phyloP scores from a whole-genome alignment of 2,329 filamentous ascomycete genomes.

The Drechslerella stenobrocha region DNA sequence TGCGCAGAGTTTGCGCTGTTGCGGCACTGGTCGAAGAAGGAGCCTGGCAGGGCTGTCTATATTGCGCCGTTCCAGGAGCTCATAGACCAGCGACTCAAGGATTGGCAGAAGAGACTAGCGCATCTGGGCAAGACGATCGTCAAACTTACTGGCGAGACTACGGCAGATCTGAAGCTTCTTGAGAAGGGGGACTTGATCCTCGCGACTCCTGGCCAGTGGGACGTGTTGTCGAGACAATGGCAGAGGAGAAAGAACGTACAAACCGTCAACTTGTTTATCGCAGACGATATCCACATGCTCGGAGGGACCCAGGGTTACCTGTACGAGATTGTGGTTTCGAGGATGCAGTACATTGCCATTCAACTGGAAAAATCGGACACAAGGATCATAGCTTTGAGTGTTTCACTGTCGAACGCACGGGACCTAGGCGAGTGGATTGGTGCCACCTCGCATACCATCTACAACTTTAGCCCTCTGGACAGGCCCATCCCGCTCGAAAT shows the following conservation, averaged over 20 bases:
- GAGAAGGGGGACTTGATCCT: slow-evolving; percentile 86
- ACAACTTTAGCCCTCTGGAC: slow-evolving; percentile 94
- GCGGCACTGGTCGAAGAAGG: slow-evolving; percentile 76
- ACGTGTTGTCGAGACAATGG: slow-evolving; percentile 93
- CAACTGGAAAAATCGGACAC: slow-evolving; percentile 77
- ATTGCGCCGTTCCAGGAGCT: slow-evolving; percentile 93
- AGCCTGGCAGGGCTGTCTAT: slow-evolving; percentile 81
- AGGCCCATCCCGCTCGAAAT: slow-evolving; percentile 87
- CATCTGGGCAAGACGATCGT: slow-evolving; percentile 85
- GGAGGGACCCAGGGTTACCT: slow-evolving; percentile 83
- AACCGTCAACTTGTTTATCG: slow-evolving; percentile 84
- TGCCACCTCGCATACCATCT: slow-evolving; percentile 95
- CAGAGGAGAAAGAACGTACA: slow-evolving; percentile 94
- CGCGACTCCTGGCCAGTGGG: slow-evolving; percentile 93
- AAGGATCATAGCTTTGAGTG: slow-evolving; percentile 84
- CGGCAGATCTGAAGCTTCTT: slow-evolving; percentile 83
- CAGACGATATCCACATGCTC: slow-evolving; percentile 91
- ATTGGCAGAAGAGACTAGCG: slow-evolving; percentile 83
- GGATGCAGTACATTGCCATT: slow-evolving; percentile 93
- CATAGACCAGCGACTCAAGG: slow-evolving; percentile 75
- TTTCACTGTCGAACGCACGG: slow-evolving; percentile 87
- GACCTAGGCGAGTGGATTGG: slow-evolving; percentile 98
- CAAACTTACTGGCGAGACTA: slow-evolving; percentile 90
- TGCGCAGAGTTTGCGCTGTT: slow-evolving; percentile 93
- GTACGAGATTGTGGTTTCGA: slow-evolving; percentile 95